Conservation (phyloP, 441 rosid genomes). For the Mallotus repandus region DNA sequence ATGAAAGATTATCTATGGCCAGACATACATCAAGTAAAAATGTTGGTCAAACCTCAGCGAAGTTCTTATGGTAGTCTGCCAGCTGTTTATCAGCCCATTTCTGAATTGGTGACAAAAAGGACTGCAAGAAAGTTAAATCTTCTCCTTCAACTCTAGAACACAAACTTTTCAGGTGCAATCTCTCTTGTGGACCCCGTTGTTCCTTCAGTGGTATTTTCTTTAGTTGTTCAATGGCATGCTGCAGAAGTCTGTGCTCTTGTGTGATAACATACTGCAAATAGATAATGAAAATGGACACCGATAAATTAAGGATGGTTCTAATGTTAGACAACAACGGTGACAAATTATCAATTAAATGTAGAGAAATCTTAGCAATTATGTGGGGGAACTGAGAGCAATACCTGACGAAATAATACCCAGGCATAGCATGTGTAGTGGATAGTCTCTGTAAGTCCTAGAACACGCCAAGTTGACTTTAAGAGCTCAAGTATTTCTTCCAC, state of each 20-base stretch:
- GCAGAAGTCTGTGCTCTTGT: slow-evolving; percentile 75
- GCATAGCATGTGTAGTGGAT: slow-evolving; percentile 92
- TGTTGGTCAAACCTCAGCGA: slow-evolving; percentile 66
- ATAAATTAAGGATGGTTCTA: slow-evolving; percentile 14
- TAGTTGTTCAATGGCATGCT: slow-evolving; percentile 87
- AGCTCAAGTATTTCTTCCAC: slow-evolving; percentile 99
- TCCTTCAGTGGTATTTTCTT: slow-evolving; percentile 87
- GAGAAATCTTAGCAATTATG: background rate
- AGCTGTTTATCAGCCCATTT: slow-evolving; percentile 93
- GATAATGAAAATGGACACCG: slow-evolving; percentile 1
- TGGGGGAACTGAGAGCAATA: slow-evolving; percentile 32
- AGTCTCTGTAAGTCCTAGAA: slow-evolving; percentile 94
- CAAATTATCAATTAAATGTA: background rate
- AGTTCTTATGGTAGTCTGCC: slow-evolving; percentile 89
- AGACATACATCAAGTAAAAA: background rate
- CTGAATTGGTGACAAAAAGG: slow-evolving; percentile 84
- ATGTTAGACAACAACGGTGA: background rate
- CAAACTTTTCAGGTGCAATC: slow-evolving; percentile 86
- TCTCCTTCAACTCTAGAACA: slow-evolving; percentile 63
- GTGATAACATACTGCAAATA: slow-evolving; percentile 80
- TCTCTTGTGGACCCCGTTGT: slow-evolving; percentile 97
- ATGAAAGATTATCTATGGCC: background rate
- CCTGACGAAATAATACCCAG: slow-evolving; percentile 97
- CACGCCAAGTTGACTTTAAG: slow-evolving; percentile 94
- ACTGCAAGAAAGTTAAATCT: slow-evolving; percentile 76